Percentiles rank a stretch among this genome's conserved stretches.
These are phyloP conservation scores for Ascosphaera apis DNA, from an alignment of 2,329 filamentous ascomycete genomes.

Conservation along the genomic window DNA sequence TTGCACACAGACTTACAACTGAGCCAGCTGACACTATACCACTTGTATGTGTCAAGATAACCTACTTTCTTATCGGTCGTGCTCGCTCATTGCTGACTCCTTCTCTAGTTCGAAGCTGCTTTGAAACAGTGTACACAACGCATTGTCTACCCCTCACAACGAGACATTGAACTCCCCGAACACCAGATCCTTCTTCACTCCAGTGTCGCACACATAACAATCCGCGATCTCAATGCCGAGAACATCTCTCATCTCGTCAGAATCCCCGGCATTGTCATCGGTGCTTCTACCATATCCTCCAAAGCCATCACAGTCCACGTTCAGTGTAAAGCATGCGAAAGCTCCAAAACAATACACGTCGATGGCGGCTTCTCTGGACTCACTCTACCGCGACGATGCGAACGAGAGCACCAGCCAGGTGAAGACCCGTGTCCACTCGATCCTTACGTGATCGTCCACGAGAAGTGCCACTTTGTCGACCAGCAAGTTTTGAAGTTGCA, in stretches of 20 bases:
- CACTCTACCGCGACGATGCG: conserved; percentile 60
- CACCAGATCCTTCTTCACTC: conserved; percentile 93
- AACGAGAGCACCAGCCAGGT: conserved; percentile 31
- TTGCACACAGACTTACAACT: conserved; percentile 70
- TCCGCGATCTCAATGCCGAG: conserved; percentile 77
- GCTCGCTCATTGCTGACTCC: conserved; percentile 3
- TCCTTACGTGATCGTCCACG: conserved; percentile 89
- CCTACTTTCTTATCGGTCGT: not conserved
- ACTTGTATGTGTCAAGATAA: conserved; percentile 35
- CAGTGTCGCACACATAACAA: conserved; percentile 70
- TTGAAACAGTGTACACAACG: conserved; percentile 77
- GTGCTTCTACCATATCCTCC: conserved; percentile 85
- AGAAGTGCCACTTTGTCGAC: conserved; percentile 83
- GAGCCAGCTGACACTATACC: conserved; percentile 87
- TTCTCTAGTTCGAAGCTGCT: conserved; percentile 59
- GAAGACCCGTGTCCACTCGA: conserved; percentile 70
- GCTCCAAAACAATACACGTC: conserved; percentile 46
- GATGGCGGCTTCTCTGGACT: conserved; percentile 73
- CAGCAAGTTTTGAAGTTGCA: conserved; percentile 97
- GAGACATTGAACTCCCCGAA: conserved; percentile 49
- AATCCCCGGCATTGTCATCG: conserved; percentile 93
- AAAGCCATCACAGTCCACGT: conserved; percentile 76
- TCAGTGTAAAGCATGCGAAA: conserved; percentile 67
- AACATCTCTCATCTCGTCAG: conserved; percentile 88
- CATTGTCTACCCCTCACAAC: conserved; percentile 65